Evolutionary conservation across 2,329 filamentous ascomycete genomes (phyloP).

Genomic region (Aspergillus ruber): DNA sequence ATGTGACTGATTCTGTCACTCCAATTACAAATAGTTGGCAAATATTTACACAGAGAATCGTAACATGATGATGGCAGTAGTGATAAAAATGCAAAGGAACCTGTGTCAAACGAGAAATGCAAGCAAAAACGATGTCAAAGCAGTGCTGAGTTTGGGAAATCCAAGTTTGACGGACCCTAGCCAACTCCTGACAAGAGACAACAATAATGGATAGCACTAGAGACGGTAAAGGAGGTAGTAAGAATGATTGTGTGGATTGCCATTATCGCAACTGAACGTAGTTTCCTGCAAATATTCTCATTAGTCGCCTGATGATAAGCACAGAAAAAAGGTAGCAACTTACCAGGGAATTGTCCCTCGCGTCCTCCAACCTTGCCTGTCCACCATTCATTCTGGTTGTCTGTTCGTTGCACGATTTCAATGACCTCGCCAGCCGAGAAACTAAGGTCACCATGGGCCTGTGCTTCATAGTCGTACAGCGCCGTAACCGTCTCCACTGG

Average conservation of each 20-base stretch:
- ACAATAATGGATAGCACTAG: not conserved
- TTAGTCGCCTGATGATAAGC: not conserved
- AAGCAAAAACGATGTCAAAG: too few species aligned
- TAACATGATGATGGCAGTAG: too few species aligned
- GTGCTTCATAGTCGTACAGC: conserved; percentile 91
- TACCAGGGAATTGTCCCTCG: conserved; percentile 92
- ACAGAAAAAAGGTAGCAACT: conserved; percentile 21
- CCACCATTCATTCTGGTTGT: conserved; percentile 98
- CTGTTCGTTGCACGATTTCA: conserved; percentile 76
- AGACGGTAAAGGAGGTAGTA: not conserved
- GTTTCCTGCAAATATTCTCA: conserved; percentile 25
- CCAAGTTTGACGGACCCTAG: not conserved
- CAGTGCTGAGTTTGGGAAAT: too few species aligned
- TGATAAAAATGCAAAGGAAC: too few species aligned
- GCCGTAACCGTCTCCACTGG: conserved; percentile 78
- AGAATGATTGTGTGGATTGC: not conserved
- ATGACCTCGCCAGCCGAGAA: conserved; percentile 85
- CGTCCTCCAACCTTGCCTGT: conserved; percentile 70
- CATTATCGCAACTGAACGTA: conserved; percentile 30
- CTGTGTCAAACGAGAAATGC: too few species aligned
- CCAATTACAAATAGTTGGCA: too few species aligned
- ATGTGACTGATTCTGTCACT: too few species aligned
- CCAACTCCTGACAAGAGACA: not conserved
- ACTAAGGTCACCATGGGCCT: conserved; percentile 87
- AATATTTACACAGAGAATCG: too few species aligned